A percentile compares a stretch with the other conserved stretches of the same genome.
These are phyloP conservation scores for Lepidopterella palustris DNA, from an alignment of 495 filamentous ascomycete species.

Conservation along the genomic window DNA sequence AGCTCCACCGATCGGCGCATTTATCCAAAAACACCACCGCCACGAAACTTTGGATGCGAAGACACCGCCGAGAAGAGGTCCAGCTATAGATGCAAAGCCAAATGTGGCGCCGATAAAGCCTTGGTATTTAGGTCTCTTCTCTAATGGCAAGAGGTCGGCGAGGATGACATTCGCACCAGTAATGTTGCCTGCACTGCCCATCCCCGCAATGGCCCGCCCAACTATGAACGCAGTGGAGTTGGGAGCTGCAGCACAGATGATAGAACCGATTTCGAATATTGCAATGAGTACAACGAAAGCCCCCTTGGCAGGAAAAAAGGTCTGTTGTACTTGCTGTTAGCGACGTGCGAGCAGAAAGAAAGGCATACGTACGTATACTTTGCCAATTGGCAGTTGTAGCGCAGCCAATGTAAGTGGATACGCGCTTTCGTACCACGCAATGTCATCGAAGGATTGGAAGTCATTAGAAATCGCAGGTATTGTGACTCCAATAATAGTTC, in stretches of 20 bases:
- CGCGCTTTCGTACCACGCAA: slow-evolving; percentile 24
- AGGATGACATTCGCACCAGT: slow-evolving; percentile 77
- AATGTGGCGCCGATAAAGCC: slow-evolving; percentile 73
- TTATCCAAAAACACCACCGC: slow-evolving; percentile 80
- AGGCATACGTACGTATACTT: slow-evolving; percentile 49
- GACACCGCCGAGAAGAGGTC: slow-evolving; percentile 35
- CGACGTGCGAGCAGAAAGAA: neutral
- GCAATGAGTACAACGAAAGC: slow-evolving; percentile 62
- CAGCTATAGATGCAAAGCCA: slow-evolving; percentile 57
- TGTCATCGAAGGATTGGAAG: slow-evolving; percentile 24
- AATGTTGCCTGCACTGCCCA: slow-evolving; percentile 53
- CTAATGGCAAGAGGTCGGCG: slow-evolving; percentile 63
- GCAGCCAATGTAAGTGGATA: slow-evolving; percentile 37
- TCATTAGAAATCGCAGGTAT: slow-evolving; percentile 18
- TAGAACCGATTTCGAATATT: slow-evolving; percentile 35
- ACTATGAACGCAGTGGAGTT: slow-evolving; percentile 34
- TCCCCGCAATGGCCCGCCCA: slow-evolving; percentile 34
- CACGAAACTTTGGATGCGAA: slow-evolving; percentile 49
- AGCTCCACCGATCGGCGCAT: slow-evolving; percentile 55
- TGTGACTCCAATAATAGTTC: slow-evolving; percentile 23
- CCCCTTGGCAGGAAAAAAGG: slow-evolving; percentile 63
- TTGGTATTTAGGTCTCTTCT: slow-evolving; percentile 63
- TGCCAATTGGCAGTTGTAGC: slow-evolving; percentile 67
- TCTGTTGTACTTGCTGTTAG: slow-evolving; percentile 23
- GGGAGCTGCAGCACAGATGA: slow-evolving; percentile 34